Evolutionary conservation across 2,329 filamentous ascomycete genomes (phyloP), one percentile per base, ranked within the genome.

Genomic region (Cordyceps fumosorosea): DNA sequence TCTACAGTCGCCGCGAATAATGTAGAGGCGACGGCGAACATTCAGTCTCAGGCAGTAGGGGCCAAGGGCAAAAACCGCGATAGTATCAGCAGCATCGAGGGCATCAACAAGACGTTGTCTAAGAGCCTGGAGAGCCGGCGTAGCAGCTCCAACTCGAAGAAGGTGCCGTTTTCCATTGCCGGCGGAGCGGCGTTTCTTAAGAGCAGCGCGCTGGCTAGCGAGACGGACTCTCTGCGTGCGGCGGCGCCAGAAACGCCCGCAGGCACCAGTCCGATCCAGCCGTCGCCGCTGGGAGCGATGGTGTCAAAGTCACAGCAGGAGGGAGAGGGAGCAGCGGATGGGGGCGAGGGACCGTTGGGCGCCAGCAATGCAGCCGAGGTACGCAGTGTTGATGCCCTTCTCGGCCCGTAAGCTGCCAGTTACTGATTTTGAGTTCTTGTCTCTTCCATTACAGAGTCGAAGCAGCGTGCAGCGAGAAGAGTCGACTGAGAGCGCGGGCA

Each of bases 101-200:
- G 86, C 26, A 88, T 90, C 56, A 90, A 89, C 69, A 89, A 88
- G 75, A 91, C 88, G 6, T 78, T 93, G 16, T 93, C 88, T 63
- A 96, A 91, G 77, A 96, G 91, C 72, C 83, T 98, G 29, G 93
- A 97, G 73, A 96, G 90, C 75, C 87, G 93, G 58, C 88, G 93
- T 50, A 96, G 91, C 72, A 97, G 93, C 74, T 90, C 89, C 16
- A 89, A 84, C 60, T 96, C 90, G 63, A 93, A 89, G 75, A 93
- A 91, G 72, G 88, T 89, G 11, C 84, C 84, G 1, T 81, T 85
- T 66, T 76, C 78, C 44, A 73, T 77, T 4, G 74, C 74, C 12
- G 74, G 75, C 16, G 72, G 75, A n/a, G 75, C 77, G 5, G 71
- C 71, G 12, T 63, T 76, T 57, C 68, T 78, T 42, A 82, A 81